These are phyloP conservation scores for Plasmodium blacklocki DNA, from an alignment of 169 alveolate species.

Conservation along the genomic window DNA sequence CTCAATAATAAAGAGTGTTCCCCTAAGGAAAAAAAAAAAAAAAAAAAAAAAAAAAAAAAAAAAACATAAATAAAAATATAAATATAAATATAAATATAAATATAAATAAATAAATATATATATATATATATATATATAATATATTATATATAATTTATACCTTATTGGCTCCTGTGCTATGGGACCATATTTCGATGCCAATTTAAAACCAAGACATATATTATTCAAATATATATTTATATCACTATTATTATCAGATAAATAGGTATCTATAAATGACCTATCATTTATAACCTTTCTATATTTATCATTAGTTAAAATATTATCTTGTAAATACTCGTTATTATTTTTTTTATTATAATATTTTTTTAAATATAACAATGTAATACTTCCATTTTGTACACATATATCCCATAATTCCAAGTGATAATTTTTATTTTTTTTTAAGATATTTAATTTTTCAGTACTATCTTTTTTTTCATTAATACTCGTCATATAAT, in stretches of 20 bases:
- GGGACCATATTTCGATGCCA: constrained; percentile 96
- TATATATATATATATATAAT: neutral
- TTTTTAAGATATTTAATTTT: constrained; percentile 20
- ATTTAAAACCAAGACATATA: constrained; percentile 91
- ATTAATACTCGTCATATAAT: neutral
- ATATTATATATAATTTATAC: constrained; percentile 84
- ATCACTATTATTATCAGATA: constrained; percentile 71
- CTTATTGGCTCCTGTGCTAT: constrained; percentile 95
- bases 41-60: neutral
- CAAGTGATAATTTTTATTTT: constrained; percentile 53
- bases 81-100: neutral
- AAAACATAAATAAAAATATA: neutral
- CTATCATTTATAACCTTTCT: constrained; percentile 48
- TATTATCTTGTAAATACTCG: constrained; percentile 32
- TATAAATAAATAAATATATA: neutral
- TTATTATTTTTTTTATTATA: constrained; percentile 57
- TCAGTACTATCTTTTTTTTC: constrained; percentile 6
- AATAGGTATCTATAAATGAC: constrained; percentile 55
- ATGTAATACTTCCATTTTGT: constrained; percentile 81
- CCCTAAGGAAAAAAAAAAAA: constrained; percentile 37
- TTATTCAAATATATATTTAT: constrained; percentile 72
- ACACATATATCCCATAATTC: constrained; percentile 80
- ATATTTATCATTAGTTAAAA: constrained; percentile 65
- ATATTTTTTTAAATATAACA: constrained; percentile 68
- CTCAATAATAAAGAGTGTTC: constrained; percentile 57